Conservation (phyloP, 495 filamentous ascomycete species). For the Tuber magnatum region DNA sequence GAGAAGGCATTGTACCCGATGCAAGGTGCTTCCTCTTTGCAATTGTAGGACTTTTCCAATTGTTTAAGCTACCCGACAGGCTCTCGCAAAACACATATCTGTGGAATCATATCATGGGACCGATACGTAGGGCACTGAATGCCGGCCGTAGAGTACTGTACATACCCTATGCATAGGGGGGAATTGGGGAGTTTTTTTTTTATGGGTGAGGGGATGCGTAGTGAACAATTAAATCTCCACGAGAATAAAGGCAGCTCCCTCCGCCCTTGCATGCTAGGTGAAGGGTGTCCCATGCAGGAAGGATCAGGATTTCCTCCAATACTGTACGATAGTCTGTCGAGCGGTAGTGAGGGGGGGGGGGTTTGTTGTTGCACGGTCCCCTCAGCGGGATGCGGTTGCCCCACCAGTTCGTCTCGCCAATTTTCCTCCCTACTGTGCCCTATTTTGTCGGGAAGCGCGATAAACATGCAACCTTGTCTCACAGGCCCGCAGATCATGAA, state of each 20-base stretch:
- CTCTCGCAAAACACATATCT: not conserved
- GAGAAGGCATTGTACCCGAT: not conserved
- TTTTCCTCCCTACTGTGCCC: not conserved
- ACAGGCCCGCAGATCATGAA: not conserved
- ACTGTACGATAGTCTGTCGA: not conserved
- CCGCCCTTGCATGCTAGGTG: not conserved
- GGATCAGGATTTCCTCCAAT: not conserved
- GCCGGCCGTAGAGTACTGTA: not conserved
- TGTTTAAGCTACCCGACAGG: not conserved
- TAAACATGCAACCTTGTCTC: not conserved
- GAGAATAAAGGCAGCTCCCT: not conserved
- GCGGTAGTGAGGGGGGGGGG: too few relatives aligned
- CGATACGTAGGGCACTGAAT: not conserved
- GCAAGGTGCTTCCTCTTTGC: not conserved
- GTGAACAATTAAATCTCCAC: not conserved
- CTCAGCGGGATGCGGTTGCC: not conserved
- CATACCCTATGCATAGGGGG: not conserved
- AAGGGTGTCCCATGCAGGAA: not conserved
- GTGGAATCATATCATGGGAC: not conserved
- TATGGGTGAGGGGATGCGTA: not conserved
- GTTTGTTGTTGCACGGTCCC: not conserved
- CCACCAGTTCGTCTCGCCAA: not conserved
- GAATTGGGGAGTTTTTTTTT: not conserved
- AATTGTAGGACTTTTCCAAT: not conserved
- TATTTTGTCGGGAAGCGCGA: not conserved